These are phyloP conservation scores for Xylaria multiplex DNA, from an alignment of 2,329 filamentous ascomycete species.

Conservation along the genomic window DNA sequence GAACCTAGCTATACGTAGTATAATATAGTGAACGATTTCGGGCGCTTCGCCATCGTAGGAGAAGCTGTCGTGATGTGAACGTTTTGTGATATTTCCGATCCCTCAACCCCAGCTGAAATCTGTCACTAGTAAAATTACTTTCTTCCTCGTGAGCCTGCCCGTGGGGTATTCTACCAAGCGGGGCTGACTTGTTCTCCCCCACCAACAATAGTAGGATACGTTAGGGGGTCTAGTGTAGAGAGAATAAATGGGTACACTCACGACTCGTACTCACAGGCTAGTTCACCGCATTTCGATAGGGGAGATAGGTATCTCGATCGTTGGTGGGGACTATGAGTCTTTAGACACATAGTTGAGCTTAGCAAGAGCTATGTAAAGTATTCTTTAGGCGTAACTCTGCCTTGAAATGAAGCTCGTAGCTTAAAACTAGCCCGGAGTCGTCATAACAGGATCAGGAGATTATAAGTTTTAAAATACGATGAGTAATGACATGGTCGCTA, in stretches of 20 bases:
- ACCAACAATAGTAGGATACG: neutral
- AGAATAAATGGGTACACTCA: constrained; percentile 16
- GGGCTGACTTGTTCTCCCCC: constrained; percentile 10
- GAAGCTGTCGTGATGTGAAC: neutral
- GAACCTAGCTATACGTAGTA: neutral
- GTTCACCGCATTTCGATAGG: constrained; percentile 5
- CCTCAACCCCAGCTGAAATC: no score
- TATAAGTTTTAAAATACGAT: constrained; percentile 9
- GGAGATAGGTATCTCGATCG: neutral
- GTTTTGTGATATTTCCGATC: no score
- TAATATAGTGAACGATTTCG: neutral
- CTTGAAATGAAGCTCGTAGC: neutral
- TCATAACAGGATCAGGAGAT: neutral
- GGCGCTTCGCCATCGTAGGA: neutral
- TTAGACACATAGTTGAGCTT: neutral
- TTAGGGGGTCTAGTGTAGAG: neutral
- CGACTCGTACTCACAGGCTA: constrained; percentile 13
- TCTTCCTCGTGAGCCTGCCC: neutral
- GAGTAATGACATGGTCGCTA: constrained; percentile 49
- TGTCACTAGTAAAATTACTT: neutral
- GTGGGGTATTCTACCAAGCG: constrained; percentile 23
- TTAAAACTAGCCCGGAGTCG: neutral
- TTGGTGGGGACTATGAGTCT: neutral
- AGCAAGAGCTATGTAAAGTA: neutral
- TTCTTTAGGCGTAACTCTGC: neutral